phyloP scores from a whole-genome alignment of 495 filamentous ascomycete genomes.

The Bathelium albidoporum region DNA sequence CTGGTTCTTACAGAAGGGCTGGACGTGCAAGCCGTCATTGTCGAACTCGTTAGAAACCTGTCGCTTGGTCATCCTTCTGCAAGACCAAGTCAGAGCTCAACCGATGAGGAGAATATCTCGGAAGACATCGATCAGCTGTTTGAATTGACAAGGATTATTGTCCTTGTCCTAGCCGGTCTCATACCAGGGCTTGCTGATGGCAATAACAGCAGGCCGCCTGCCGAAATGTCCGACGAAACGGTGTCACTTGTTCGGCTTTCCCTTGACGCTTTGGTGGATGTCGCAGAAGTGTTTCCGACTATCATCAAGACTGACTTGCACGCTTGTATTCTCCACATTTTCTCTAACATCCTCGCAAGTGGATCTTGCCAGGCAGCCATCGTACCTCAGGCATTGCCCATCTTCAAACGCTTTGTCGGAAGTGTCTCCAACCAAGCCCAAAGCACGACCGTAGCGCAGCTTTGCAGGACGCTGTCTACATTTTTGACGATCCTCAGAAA shows the following conservation, averaged over 20 bases:
- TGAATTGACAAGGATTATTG: slow-evolving; percentile 89
- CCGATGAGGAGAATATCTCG: slow-evolving; percentile 56
- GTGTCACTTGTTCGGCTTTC: slow-evolving; percentile 67
- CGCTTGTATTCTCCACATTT: slow-evolving; percentile 93
- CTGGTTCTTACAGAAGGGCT: slow-evolving; percentile 81
- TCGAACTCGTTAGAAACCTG: slow-evolving; percentile 82
- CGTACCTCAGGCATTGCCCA: slow-evolving; percentile 82
- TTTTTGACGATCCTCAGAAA: slow-evolving; percentile 72
- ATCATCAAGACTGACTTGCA: slow-evolving; percentile 96
- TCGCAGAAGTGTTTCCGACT: slow-evolving; percentile 85
- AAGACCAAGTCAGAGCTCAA: slow-evolving; percentile 48
- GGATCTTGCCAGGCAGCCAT: slow-evolving; percentile 76
- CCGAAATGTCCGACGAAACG: slow-evolving; percentile 71
- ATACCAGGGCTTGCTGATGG: slow-evolving; percentile 77
- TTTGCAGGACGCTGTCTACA: slow-evolving; percentile 65
- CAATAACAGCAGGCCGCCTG: slow-evolving; percentile 35
- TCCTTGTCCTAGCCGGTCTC: slow-evolving; percentile 76
- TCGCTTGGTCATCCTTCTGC: slow-evolving; percentile 87
- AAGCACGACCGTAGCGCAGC: slow-evolving; percentile 36
- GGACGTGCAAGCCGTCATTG: slow-evolving; percentile 82
- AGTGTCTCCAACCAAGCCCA: slow-evolving; percentile 28
- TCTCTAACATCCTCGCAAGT: slow-evolving; percentile 82
- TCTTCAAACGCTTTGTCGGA: slow-evolving; percentile 76
- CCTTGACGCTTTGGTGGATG: slow-evolving; percentile 81
- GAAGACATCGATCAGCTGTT: slow-evolving; percentile 98